Evolutionary conservation across 2,329 filamentous ascomycete species (phyloP).

Genomic region (Pyricularia pennisetigena): DNA sequence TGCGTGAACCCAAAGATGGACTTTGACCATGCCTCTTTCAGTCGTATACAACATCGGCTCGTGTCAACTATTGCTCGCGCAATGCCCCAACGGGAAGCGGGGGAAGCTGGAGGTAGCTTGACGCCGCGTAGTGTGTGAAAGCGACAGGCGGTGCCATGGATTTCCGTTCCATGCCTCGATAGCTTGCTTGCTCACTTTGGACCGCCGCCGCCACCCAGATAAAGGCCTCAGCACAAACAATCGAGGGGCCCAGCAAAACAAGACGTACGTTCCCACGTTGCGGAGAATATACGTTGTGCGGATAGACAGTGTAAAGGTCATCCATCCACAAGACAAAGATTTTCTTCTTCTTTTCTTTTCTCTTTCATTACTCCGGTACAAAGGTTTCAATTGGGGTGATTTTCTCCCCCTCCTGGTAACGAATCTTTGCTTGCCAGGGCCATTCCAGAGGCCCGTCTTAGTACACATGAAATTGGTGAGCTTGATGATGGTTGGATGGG

Average conservation of each 20-base stretch:
- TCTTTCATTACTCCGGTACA: background rate
- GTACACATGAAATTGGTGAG: background rate
- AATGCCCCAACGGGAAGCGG: background rate
- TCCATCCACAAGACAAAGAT: background rate
- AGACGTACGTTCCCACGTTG: background rate
- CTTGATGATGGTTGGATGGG: background rate
- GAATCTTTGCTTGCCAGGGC: background rate
- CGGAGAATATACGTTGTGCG: background rate
- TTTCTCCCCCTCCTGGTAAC: background rate
- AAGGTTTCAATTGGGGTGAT: background rate
- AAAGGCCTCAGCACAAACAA: background rate
- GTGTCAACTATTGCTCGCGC: background rate
- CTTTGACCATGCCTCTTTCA: constrained; percentile 2
- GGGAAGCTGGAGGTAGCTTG: background rate
- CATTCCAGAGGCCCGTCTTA: background rate
- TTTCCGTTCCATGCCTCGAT: background rate
- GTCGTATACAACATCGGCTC: background rate
- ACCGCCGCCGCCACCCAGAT: background rate
- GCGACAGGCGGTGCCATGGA: background rate
- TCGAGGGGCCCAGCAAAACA: background rate
- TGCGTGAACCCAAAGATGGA: background rate
- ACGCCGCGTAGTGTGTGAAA: background rate
- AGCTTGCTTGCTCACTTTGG: background rate
- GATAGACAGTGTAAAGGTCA: background rate
- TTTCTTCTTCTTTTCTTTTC: background rate